Evolutionary conservation across 2,329 filamentous ascomycete genomes (phyloP).

Genomic region (Pseudogymnoascus sp.): DNA sequence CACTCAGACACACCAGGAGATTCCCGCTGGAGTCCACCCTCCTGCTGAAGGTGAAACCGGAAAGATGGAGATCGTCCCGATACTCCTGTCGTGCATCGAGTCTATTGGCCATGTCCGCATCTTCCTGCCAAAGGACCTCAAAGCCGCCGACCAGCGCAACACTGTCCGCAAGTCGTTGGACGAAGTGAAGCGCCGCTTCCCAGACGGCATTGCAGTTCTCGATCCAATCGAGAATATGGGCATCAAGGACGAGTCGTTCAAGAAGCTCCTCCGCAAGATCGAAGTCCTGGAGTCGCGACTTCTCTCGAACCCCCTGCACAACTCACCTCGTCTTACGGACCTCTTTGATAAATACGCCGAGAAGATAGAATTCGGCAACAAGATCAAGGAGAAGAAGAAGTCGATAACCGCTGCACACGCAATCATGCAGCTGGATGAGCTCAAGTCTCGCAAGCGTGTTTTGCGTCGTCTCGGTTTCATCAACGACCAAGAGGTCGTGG

Average conservation of each 20-base stretch:
- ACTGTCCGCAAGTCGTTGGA: constrained; percentile 58
- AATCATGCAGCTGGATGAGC: constrained; percentile 87
- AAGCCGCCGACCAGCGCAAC: constrained; percentile 58
- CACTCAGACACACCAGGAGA: constrained; percentile 53
- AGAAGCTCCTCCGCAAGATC: constrained; percentile 88
- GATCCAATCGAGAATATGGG: constrained; percentile 96
- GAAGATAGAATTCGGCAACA: constrained; percentile 66
- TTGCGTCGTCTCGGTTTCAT: constrained; percentile 91
- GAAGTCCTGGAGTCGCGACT: constrained; percentile 90
- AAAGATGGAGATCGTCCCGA: constrained; percentile 75
- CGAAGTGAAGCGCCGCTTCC: constrained; percentile 81
- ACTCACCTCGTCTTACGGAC: constrained; percentile 73
- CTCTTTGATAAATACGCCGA: constrained; percentile 80
- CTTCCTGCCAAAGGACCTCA: constrained; percentile 71
- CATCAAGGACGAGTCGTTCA: constrained; percentile 87
- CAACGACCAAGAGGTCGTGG: constrained; percentile 88
- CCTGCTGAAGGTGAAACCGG: constrained; percentile 54
- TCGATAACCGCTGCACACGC: constrained; percentile 76
- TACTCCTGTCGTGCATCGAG: constrained; percentile 77
- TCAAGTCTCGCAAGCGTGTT: constrained; percentile 93
- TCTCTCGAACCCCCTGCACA: constrained; percentile 81
- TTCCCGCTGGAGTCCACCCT: constrained; percentile 55
- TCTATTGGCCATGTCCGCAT: constrained; percentile 76
- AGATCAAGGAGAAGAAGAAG: constrained; percentile 85
- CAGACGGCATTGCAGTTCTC: constrained; percentile 79